phyloP scores from a whole-genome alignment of 108 stramenopile genomes.

The Seminavis robusta region DNA sequence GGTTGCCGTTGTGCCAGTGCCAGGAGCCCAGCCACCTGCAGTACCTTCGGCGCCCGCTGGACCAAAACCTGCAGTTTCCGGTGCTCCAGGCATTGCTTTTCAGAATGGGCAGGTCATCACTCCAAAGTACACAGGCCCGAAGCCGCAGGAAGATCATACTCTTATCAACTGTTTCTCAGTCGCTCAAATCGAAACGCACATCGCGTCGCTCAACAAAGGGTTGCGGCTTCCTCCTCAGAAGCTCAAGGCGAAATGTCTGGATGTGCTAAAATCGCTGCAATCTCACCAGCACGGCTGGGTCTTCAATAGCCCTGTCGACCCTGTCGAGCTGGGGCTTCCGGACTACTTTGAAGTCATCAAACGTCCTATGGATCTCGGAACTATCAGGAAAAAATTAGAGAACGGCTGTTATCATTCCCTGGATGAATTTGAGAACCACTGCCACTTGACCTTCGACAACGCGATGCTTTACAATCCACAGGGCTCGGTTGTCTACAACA shows the following conservation, averaged over 20 bases:
- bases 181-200: constrained; percentile 91
- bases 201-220: constrained; percentile 86
- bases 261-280: constrained; percentile 85
- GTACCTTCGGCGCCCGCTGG: neutral
- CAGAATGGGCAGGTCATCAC: constrained; percentile 73
- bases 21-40: constrained; percentile 7
- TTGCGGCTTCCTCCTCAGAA: constrained; percentile 69
- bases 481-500: constrained; percentile 68
- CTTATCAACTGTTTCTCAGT: constrained; percentile 93
- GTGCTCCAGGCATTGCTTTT: constrained; percentile 49
- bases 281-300: constrained; percentile 89
- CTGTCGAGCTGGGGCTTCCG: constrained; percentile 89
- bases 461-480: constrained; percentile 96
- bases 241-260: constrained; percentile 78
- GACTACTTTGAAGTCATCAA: constrained; percentile 96
- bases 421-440: constrained; percentile 84
- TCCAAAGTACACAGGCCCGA: constrained; percentile 70
- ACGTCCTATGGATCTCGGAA: constrained; percentile 97
- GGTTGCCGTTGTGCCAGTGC: neutral
- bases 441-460: constrained; percentile 93
- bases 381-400: constrained; percentile 89
- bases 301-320: constrained; percentile 93
- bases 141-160: constrained; percentile 92
- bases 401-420: constrained; percentile 86
- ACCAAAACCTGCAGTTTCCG: constrained; percentile 6